phyloP scores from a whole-genome alignment of 2,329 filamentous ascomycete species.

The Apiospora pterosperma region DNA sequence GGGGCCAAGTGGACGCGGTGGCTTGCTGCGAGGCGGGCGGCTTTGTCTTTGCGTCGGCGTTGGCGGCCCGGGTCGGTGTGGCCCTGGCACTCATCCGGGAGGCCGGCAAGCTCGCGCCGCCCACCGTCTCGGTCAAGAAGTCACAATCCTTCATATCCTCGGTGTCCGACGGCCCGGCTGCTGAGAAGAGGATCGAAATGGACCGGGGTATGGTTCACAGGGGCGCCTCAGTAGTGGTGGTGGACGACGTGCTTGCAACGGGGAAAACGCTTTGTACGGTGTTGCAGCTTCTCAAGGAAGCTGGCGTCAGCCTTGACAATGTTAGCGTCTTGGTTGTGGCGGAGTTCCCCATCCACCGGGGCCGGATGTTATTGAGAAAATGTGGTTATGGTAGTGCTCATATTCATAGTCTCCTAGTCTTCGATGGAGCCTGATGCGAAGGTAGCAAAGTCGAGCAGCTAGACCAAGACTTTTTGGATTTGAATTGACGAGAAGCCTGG shows the following conservation, averaged over 20 bases:
- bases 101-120: conserved; percentile 57
- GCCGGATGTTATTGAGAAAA: conserved; percentile 41
- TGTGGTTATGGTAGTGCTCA: conserved; percentile 46
- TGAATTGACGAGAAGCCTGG: no score
- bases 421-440: conserved; percentile 32
- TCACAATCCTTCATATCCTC: conserved; percentile 52
- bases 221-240: conserved; percentile 44
- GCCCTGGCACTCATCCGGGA: conserved; percentile 50
- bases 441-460: no score
- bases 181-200: conserved; percentile 43
- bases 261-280: conserved; percentile 53
- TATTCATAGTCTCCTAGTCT: conserved; percentile 53
- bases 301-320: conserved; percentile 34
- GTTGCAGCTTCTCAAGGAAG: conserved; percentile 42
- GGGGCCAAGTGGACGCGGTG: conserved; percentile 42
- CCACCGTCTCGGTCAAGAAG: conserved; percentile 46
- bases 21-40: conserved; percentile 56
- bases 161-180: conserved; percentile 16
- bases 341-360: conserved; percentile 55
- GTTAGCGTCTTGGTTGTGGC: conserved; percentile 49
- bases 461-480: no score
- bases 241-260: conserved; percentile 59
- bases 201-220: conserved; percentile 37
- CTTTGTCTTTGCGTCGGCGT: conserved; percentile 49
- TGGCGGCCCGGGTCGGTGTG: conserved; percentile 38